phyloP scores from a whole-genome alignment of 2,329 filamentous ascomycete genomes.

The Fusarium virguliforme region DNA sequence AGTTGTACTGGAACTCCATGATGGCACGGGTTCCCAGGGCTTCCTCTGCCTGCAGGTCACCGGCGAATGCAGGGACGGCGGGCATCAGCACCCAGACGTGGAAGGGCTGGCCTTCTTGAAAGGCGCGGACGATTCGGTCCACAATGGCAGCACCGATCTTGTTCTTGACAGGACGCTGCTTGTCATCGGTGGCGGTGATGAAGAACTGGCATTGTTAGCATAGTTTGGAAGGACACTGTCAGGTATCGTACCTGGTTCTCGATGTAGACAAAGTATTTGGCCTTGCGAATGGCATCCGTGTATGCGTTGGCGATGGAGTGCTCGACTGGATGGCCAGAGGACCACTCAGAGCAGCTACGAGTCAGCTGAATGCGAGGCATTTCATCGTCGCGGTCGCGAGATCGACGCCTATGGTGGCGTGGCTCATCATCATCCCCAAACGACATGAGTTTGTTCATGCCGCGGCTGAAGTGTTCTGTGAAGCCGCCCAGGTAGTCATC shows the following conservation, averaged over 20 bases:
- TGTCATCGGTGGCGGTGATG: constrained; percentile 82
- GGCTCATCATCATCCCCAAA: constrained; percentile 52
- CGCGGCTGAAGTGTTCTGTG: constrained; percentile 61
- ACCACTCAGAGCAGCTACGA: constrained; percentile 67
- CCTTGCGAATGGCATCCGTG: constrained; percentile 77
- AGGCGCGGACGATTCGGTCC: constrained; percentile 81
- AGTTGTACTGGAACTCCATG: constrained; percentile 90
- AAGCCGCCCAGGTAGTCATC: constrained; percentile 62
- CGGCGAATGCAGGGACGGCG: constrained; percentile 85
- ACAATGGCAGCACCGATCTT: constrained; percentile 85
- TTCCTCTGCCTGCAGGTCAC: constrained; percentile 81
- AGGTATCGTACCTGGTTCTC: constrained; percentile 74
- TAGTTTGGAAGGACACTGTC: fast-evolving
- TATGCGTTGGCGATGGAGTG: constrained; percentile 93
- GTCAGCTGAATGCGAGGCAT: constrained; percentile 66
- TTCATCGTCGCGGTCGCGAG: constrained; percentile 41
- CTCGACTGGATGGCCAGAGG: constrained; percentile 66
- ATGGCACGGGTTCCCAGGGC: constrained; percentile 85
- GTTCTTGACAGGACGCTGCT: constrained; percentile 82
- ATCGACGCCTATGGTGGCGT: constrained; percentile 25
- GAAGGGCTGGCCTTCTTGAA: constrained; percentile 76
- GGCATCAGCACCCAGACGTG: constrained; percentile 85
- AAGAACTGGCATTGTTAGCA: constrained; percentile 71
- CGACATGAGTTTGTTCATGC: constrained; percentile 59
- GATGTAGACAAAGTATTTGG: constrained; percentile 83